Base-by-base conservation (phyloP, 768 basidiomycete genomes). In the Tulasnella calospora region DNA sequence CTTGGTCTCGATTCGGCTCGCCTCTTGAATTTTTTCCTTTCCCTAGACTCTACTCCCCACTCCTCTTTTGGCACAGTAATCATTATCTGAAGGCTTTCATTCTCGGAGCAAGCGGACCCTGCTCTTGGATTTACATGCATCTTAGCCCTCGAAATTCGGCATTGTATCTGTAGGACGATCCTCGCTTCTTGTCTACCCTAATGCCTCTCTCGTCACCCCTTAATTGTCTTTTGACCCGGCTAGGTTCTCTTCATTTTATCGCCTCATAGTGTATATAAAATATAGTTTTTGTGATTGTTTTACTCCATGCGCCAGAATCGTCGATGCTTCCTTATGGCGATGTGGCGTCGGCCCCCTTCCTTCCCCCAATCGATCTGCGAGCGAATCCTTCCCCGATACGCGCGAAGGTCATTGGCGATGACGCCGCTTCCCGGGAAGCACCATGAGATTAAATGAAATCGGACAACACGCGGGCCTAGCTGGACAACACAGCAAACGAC, bases 181-280 rank as follows among this genome's bases (percentile, higher is more conserved):
- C 61, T 35, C 61, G 61, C 61, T 67, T 67, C 61, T 35, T 67
- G 61, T 67, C 61, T 67, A 67, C 33, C 61, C 61, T 67, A 67
- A 33, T 67, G 61, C 30, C 30, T 67, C n/a, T n/a, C 30, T 33
- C 61, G 61, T 35, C 61, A 67, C 23, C 61, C 61, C 61, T 67
- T 67, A 67, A 67, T 67, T 67, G 21, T 35, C 61, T 33, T n/a
- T 67, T 33, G 61, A 67, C 61, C 30, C 30, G 27, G 15, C 19
- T 67, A 30, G 33, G 61, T 67, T 35, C 33, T 67, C 61, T 67
- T 67, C 61, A 67, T 67, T 67, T 67, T 67, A 67, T 67, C 55
- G 21, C n/a, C 61, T 67, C 61, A 67, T 67, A 23, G 61, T 67
- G n/a, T 51, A 67, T 67, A 67, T 67, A 67, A 67, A 67, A 67